phyloP scores from a whole-genome alignment of 495 filamentous ascomycete genomes.

The Aspergillus ostianus region DNA sequence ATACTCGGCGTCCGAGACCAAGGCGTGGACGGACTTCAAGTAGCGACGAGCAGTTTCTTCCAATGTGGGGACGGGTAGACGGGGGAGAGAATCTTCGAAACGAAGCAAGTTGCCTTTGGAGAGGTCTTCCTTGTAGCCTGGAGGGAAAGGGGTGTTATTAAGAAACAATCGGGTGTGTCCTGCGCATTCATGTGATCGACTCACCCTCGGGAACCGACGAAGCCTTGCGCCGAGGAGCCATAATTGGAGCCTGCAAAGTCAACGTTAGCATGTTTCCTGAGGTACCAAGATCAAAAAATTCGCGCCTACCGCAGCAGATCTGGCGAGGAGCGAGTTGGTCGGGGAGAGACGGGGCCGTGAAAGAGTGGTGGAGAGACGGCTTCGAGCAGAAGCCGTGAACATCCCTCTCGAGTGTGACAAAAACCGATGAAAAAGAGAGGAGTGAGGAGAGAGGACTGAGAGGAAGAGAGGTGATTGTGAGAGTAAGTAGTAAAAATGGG shows the following conservation, averaged over 20 bases:
- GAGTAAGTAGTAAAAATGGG: conserved; percentile 12
- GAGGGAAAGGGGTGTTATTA: background rate
- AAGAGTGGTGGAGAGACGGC: conserved; percentile 43
- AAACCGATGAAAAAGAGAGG: conserved; percentile 6
- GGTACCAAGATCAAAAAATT: background rate
- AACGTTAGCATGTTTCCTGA: background rate
- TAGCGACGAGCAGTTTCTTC: conserved; percentile 92
- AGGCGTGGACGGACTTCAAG: conserved; percentile 84
- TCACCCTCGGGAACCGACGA: conserved; percentile 50
- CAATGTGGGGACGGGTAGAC: conserved; percentile 85
- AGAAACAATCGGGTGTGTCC: background rate
- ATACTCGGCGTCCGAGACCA: conserved; percentile 72
- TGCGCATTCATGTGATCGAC: conserved; percentile 30
- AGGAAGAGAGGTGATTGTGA: conserved; percentile 13
- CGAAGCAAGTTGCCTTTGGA: conserved; percentile 91
- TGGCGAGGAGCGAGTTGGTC: conserved; percentile 36
- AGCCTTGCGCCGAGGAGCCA: conserved; percentile 44
- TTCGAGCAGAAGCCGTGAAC: conserved; percentile 49
- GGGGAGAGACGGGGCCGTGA: conserved; percentile 42
- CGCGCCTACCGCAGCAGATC: conserved; percentile 35
- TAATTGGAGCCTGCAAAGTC: conserved; percentile 34
- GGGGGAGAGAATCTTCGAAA: conserved; percentile 93
- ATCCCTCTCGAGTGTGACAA: conserved; percentile 36
- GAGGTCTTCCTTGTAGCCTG: conserved; percentile 89
- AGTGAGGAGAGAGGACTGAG: conserved; percentile 9